Conservation (phyloP, 1,284 basidiomycete genomes). For the Fomes fomentarius region DNA sequence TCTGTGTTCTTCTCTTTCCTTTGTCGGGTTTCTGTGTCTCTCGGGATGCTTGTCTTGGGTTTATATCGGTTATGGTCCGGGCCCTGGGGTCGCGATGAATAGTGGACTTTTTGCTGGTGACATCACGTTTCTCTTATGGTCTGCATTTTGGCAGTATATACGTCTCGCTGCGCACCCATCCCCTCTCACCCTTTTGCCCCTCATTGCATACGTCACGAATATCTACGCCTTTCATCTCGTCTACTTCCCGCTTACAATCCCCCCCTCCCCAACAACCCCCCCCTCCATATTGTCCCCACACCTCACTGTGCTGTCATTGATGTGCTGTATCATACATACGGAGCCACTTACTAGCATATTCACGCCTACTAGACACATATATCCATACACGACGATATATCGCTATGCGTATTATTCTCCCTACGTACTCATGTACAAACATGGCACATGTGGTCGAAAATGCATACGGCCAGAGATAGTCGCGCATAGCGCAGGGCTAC, state of each 20-base stretch:
- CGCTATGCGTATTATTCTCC: slow-evolving; percentile 7
- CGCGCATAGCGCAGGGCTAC: too few species aligned
- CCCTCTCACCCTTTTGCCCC: not conserved
- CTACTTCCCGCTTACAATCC: not conserved
- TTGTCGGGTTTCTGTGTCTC: slow-evolving; percentile 21
- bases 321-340: slow-evolving; percentile 27
- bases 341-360: slow-evolving; percentile 25
- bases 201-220: not conserved
- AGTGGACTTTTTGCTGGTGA: not conserved
- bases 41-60: slow-evolving; percentile 19
- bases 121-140: slow-evolving; percentile 3
- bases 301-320: slow-evolving; percentile 3
- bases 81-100: not conserved
- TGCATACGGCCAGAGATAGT: too few species aligned
- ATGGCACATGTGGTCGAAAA: too few species aligned
- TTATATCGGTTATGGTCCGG: slow-evolving; percentile 7
- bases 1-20: slow-evolving; percentile 24
- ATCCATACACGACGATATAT: slow-evolving; percentile 29
- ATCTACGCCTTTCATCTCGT: not conserved
- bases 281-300: not conserved
- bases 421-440: slow-evolving; percentile 1
- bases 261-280: not conserved
- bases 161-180: slow-evolving; percentile 16
- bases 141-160: slow-evolving; percentile 18
- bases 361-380: slow-evolving; percentile 24